These are phyloP conservation scores for Protomyces gravidus DNA, from an alignment of 1,139 yeast genomes.

Conservation along the genomic window DNA sequence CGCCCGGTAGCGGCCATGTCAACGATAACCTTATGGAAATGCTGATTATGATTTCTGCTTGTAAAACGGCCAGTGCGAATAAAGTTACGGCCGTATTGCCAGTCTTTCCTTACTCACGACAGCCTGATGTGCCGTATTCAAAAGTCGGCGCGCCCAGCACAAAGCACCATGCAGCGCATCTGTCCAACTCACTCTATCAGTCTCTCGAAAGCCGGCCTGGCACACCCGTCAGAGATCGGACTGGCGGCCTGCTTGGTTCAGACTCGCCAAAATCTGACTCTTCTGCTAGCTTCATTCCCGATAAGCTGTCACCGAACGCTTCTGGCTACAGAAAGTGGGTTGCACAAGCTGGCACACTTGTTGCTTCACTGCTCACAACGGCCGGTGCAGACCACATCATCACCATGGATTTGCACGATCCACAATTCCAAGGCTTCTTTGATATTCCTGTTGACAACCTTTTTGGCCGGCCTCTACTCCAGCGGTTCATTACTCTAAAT, in stretches of 20 bases:
- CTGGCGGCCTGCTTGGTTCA: not conserved
- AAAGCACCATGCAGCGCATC: constrained; percentile 16
- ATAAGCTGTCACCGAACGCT: constrained; percentile 38
- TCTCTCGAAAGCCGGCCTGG: constrained; percentile 57
- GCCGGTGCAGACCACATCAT: constrained; percentile 97
- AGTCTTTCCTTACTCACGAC: constrained; percentile 94
- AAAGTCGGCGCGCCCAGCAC: constrained; percentile 58
- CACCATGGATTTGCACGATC: constrained; percentile 95
- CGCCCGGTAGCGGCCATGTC: constrained; percentile 84
- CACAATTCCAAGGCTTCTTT: constrained; percentile 96
- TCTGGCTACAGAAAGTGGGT: constrained; percentile 91
- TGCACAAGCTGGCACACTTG: constrained; percentile 80
- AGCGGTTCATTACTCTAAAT: constrained; percentile 76
- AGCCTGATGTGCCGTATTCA: constrained; percentile 89
- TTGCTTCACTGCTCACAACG: constrained; percentile 84
- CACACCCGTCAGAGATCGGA: constrained; percentile 30
- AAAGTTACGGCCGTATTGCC: constrained; percentile 94
- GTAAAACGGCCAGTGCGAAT: constrained; percentile 92
- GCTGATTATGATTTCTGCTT: constrained; percentile 87
- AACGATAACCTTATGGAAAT: constrained; percentile 86
- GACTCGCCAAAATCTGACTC: not conserved
- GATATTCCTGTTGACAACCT: constrained; percentile 93
- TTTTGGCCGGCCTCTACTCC: constrained; percentile 92
- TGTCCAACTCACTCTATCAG: constrained; percentile 38
- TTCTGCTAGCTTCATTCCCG: constrained; percentile 32